These are phyloP conservation scores for Cladosporium colombiae DNA, from an alignment of 2,329 filamentous ascomycete species.

Conservation along the genomic window DNA sequence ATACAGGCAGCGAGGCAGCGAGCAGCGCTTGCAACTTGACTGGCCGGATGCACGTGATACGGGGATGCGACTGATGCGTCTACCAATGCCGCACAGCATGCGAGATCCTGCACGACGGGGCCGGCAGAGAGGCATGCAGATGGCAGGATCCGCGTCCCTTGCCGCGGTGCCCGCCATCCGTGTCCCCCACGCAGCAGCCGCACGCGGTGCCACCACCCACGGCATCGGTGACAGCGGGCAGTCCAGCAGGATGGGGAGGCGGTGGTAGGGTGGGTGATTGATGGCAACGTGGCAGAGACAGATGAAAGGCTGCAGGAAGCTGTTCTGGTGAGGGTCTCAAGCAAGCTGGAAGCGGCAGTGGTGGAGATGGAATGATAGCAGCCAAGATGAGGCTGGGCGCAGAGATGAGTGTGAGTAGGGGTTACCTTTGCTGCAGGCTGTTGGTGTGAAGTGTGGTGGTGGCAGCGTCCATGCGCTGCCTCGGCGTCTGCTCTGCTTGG, in stretches of 20 bases:
- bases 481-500: neutral
- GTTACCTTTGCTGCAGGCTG: neutral
- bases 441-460: neutral
- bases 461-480: neutral
- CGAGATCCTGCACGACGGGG: slow-evolving; percentile 26
- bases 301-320: neutral
- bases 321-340: neutral
- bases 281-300: slow-evolving; percentile 31
- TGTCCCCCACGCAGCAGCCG: slow-evolving; percentile 2
- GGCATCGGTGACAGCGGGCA: slow-evolving; percentile 5
- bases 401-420: neutral
- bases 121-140: slow-evolving; percentile 26
- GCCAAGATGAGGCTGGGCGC: neutral
- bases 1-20: neutral
- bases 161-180: slow-evolving; percentile 23
- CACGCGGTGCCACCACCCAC: neutral
- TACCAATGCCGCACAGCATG: slow-evolving; percentile 24
- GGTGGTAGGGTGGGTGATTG: slow-evolving; percentile 9
- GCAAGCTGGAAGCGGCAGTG: neutral
- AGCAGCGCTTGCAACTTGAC: neutral
- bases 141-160: slow-evolving; percentile 24
- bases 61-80: neutral
- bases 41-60: slow-evolving; percentile 29
- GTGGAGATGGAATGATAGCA: neutral
- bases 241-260: slow-evolving; percentile 23